Percentiles rank a stretch among this genome's conserved stretches.
Conservation (phyloP, 2,329 filamentous ascomycete species). For the Fusarium drepaniforme region DNA sequence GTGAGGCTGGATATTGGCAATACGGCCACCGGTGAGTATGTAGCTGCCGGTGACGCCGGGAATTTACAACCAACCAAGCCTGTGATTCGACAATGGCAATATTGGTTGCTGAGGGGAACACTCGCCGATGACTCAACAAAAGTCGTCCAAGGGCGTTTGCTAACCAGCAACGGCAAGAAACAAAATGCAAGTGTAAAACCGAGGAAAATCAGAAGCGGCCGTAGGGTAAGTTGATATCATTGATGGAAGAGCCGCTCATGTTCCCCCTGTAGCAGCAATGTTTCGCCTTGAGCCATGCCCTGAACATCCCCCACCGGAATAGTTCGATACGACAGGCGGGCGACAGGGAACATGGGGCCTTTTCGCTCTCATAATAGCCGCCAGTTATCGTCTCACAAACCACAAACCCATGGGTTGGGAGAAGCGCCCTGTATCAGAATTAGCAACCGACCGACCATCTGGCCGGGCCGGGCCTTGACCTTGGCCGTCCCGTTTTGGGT, state of each 20-base stretch:
- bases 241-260: slow-evolving; percentile 3
- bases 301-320: slow-evolving; percentile 14
- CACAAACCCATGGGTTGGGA: slow-evolving; percentile 2
- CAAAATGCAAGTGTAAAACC: neutral
- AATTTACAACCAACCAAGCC: slow-evolving; percentile 11
- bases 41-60: neutral
- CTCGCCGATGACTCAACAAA: slow-evolving; percentile 41
- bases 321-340: neutral
- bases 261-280: neutral
- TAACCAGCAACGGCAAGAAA: neutral
- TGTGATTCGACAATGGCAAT: neutral
- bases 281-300: slow-evolving; percentile 19
- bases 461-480: slow-evolving; percentile 16
- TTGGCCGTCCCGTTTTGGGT: neutral
- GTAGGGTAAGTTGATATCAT: neutral
- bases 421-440: slow-evolving; percentile 33
- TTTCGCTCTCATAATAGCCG: slow-evolving; percentile 27
- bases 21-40: neutral
- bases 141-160: neutral
- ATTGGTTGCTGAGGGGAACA: neutral
- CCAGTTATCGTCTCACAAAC: slow-evolving; percentile 22
- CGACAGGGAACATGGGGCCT: slow-evolving; percentile 3
- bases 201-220: neutral
- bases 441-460: slow-evolving; percentile 26
- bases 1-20: neutral